Evolutionary conservation across 192 early-diverging fungal species (phyloP).

Genomic region (Kappamyces sp.): DNA sequence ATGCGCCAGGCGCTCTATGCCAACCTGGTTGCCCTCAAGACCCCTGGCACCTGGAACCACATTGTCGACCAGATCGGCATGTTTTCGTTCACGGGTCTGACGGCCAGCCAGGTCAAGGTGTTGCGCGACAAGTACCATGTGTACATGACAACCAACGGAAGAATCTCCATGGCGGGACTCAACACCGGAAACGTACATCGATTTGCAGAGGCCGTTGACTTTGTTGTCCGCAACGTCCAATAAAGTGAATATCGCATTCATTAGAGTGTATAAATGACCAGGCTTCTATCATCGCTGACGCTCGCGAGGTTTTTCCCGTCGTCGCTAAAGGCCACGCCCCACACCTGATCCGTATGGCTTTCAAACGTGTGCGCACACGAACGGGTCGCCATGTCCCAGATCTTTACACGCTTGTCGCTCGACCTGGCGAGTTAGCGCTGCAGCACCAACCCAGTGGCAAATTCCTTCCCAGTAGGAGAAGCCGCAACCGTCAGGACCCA

Average conservation of each 20-base stretch:
- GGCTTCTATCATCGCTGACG: constrained; percentile 62
- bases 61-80: constrained; percentile 96
- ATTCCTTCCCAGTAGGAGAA: constrained; percentile 57
- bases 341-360: constrained; percentile 49
- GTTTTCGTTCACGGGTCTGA: constrained; percentile 94
- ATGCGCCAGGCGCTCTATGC: constrained; percentile 75
- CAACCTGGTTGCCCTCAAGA: constrained; percentile 63
- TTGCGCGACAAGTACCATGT: constrained; percentile 84
- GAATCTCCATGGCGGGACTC: constrained; percentile 90
- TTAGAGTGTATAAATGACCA: constrained; percentile 32
- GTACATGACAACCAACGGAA: constrained; percentile 91
- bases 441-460: constrained; percentile 56
- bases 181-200: constrained; percentile 79
- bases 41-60: constrained; percentile 94
- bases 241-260: neutral
- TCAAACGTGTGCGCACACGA: constrained; percentile 19
- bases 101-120: constrained; percentile 64
- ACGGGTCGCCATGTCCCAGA: constrained; percentile 63
- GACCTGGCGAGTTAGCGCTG: constrained; percentile 35
- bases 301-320: constrained; percentile 67
- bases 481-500: constrained; percentile 74
- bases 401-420: constrained; percentile 72
- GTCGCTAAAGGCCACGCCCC: constrained; percentile 76
- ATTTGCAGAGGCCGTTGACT: constrained; percentile 87
- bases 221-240: constrained; percentile 72